A percentile compares a stretch with the other conserved stretches of the same genome.
Conservation (phyloP, 2,329 filamentous ascomycete species). For the Ceratocystiopsis sp. region DNA sequence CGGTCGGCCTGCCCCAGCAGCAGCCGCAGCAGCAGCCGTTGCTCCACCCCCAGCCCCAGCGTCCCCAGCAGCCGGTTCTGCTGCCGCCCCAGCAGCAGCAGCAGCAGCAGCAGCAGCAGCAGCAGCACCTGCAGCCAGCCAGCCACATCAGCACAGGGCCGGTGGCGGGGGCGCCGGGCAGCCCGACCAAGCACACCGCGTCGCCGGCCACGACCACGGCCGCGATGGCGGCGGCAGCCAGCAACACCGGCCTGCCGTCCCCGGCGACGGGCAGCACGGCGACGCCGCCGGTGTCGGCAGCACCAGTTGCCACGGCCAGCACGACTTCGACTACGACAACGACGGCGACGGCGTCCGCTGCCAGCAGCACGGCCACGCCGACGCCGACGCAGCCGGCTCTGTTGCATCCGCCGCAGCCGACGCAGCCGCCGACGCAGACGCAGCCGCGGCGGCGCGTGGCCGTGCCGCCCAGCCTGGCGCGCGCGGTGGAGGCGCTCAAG, state of each 20-base stretch:
- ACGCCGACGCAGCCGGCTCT: background rate
- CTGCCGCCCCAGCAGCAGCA: background rate
- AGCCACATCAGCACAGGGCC: too few species aligned
- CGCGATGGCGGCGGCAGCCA: too few species aligned
- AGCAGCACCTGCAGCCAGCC: background rate
- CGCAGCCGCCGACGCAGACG: background rate
- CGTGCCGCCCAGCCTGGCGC: slow-evolving; percentile 26
- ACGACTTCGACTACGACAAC: background rate
- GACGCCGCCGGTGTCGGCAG: too few species aligned
- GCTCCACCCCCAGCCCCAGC: slow-evolving; percentile 1
- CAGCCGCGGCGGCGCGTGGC: slow-evolving; percentile 13
- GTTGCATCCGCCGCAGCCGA: background rate
- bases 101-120: slow-evolving; percentile 2
- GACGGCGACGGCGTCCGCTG: background rate
- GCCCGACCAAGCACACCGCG: too few species aligned
- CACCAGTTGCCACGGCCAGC: too few species aligned
- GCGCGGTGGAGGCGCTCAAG: slow-evolving; percentile 28
- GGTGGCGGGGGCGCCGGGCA: too few species aligned
- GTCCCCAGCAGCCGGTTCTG: background rate
- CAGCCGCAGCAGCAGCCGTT: background rate
- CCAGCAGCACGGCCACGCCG: background rate
- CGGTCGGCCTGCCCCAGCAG: background rate
- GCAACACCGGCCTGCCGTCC: too few species aligned
- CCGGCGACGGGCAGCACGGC: too few species aligned
- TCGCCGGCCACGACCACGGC: too few species aligned